Conservation (phyloP, 306 rosid species). For the Castanea sativa region DNA sequence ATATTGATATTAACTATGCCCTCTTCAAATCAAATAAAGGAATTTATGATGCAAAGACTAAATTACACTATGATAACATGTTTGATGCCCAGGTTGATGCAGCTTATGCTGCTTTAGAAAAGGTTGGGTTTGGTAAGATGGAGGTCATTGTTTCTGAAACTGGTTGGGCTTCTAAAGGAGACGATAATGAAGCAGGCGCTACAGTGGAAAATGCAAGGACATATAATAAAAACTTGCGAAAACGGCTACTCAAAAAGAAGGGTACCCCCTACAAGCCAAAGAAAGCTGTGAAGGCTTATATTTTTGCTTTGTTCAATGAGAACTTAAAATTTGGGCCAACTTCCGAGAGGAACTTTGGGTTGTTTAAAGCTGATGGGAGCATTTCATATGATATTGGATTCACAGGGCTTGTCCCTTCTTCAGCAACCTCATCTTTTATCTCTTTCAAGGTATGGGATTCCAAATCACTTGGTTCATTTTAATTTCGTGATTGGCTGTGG, state of each 20-base stretch:
- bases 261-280: conserved; percentile 91
- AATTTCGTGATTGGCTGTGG: too few species aligned
- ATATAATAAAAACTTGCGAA: conserved; percentile 59
- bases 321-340: conserved; percentile 87
- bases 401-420: conserved; percentile 62
- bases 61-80: conserved; percentile 81
- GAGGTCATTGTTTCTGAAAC: conserved; percentile 86
- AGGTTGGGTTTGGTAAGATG: conserved; percentile 66
- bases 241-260: conserved; percentile 61
- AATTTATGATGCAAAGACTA: conserved; percentile 69
- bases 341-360: conserved; percentile 88
- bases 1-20: conserved; percentile 77
- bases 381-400: conserved; percentile 85
- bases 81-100: conserved; percentile 87
- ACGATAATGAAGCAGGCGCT: conserved; percentile 73
- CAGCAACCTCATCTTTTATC: conserved; percentile 65
- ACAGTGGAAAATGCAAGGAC: conserved; percentile 51
- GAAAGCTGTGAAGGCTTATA: conserved; percentile 57
- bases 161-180: conserved; percentile 92
- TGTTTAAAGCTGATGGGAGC: conserved; percentile 92
- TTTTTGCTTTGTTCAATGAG: conserved; percentile 91
- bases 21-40: conserved; percentile 67
- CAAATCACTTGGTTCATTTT: neutral
- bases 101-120: conserved; percentile 77
- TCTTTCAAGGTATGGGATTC: conserved; percentile 54